Evolutionary conservation across 208 protist species (phyloP).

Genomic region (Vickermania ingenoplastis): DNA sequence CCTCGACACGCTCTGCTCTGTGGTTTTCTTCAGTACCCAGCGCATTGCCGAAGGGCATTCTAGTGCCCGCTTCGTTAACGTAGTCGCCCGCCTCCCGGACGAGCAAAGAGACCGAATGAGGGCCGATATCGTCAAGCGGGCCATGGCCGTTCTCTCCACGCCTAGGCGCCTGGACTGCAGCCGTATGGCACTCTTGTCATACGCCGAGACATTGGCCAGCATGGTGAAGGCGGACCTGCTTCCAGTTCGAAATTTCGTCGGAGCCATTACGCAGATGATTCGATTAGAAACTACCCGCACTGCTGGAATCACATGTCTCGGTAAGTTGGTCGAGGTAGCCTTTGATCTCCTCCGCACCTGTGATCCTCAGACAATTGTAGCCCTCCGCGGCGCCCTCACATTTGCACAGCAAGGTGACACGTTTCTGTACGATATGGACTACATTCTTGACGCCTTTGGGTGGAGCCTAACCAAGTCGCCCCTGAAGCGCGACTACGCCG

Average conservation of each 20-base stretch:
- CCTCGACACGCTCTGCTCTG: conserved; percentile 55
- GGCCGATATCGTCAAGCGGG: conserved; percentile 54
- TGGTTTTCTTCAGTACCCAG: conserved; percentile 51
- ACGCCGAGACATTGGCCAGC: conserved; percentile 66
- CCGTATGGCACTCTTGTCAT: conserved; percentile 56
- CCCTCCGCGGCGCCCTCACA: conserved; percentile 33
- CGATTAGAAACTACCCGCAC: conserved; percentile 57
- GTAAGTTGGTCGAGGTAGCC: conserved; percentile 76
- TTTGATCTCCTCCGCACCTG: conserved; percentile 44
- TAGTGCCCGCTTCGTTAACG: conserved; percentile 48
- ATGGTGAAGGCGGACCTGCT: conserved; percentile 64
- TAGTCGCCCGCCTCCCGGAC: conserved; percentile 51
- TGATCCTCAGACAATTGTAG: conserved; percentile 39
- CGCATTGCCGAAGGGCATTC: conserved; percentile 45
- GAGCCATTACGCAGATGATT: conserved; percentile 59
- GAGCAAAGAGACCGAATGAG: conserved; percentile 25
- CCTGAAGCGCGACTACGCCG: conserved; percentile 33
- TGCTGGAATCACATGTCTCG: conserved; percentile 75
- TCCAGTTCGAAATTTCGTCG: conserved; percentile 42
- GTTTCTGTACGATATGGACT: conserved; percentile 84
- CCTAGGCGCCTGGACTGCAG: conserved; percentile 66
- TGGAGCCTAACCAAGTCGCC: conserved; percentile 63
- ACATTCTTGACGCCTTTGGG: conserved; percentile 77
- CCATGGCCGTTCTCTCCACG: conserved; percentile 56
- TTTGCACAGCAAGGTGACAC: conserved; percentile 64